Evolutionary conservation across 768 basidiomycete species (phyloP).

Genomic region (Russula dissimulans): DNA sequence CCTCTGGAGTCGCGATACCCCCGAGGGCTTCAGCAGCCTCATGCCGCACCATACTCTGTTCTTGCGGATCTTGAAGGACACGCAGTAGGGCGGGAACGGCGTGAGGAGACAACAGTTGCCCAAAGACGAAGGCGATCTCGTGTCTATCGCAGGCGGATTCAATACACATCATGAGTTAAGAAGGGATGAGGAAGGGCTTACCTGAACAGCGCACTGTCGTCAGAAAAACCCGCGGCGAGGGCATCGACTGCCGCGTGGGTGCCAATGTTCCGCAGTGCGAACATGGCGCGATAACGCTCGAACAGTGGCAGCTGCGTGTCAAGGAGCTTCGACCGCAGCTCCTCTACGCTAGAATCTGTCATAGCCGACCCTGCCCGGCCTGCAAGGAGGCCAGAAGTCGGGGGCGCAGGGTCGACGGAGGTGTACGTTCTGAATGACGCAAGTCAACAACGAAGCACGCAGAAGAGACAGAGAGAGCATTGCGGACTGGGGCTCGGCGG

Average conservation of each 20-base stretch:
- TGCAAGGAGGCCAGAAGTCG: constrained; percentile 53
- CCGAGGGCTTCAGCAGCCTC: constrained; percentile 98
- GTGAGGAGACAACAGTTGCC: constrained; percentile 83
- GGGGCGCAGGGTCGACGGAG: constrained; percentile 86
- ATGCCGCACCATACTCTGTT: constrained; percentile 96
- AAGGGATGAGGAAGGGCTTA: constrained; percentile 28
- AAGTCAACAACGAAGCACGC: background rate
- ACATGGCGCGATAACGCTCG: constrained; percentile 96
- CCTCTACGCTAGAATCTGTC: constrained; percentile 39
- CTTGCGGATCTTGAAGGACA: constrained; percentile 61
- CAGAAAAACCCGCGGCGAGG: constrained; percentile 82
- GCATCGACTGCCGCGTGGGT: constrained; percentile 79
- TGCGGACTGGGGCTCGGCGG: constrained; percentile 34
- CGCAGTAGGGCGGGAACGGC: constrained; percentile 77
- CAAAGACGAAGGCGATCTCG: constrained; percentile 97
- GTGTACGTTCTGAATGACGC: constrained; percentile 49
- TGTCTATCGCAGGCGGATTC: constrained; percentile 44
- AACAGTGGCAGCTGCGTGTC: constrained; percentile 67
- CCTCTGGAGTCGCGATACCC: constrained; percentile 92
- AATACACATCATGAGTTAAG: background rate
- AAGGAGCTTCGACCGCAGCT: constrained; percentile 55
- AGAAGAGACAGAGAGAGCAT: background rate
- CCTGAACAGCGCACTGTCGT: constrained; percentile 92
- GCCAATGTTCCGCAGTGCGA: constrained; percentile 90
- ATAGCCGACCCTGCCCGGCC: constrained; percentile 41